Percentiles rank a stretch among this genome's conserved stretches.
phyloP scores from a whole-genome alignment of 768 basidiomycete species.

The Russula ochroleuca region DNA sequence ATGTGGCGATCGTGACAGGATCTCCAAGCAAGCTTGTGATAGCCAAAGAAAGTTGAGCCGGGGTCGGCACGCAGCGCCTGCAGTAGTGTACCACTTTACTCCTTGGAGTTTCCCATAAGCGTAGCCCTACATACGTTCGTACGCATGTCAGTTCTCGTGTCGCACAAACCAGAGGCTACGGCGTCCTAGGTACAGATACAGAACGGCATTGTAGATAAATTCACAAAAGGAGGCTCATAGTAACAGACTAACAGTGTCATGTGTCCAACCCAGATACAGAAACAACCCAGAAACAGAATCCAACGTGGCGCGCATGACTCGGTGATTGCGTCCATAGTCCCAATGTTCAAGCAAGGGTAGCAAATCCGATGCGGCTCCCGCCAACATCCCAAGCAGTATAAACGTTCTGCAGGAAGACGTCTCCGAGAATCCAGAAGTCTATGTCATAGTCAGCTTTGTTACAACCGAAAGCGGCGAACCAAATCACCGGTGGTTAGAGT shows the following conservation, averaged over 20 bases:
- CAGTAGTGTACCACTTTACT: not conserved
- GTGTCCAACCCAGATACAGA: not conserved
- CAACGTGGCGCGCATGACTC: too few species aligned
- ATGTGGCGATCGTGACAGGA: not conserved
- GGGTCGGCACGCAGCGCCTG: not conserved
- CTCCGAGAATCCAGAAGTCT: slow-evolving; percentile 12
- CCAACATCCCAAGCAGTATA: slow-evolving; percentile 16
- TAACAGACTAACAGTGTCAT: too few species aligned
- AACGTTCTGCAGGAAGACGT: slow-evolving; percentile 17
- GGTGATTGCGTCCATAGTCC: not conserved
- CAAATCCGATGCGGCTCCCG: slow-evolving; percentile 13
- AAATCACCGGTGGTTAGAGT: not conserved
- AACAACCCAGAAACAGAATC: not conserved
- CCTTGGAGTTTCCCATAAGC: not conserved
- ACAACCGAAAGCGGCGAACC: too few species aligned
- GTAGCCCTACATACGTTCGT: not conserved
- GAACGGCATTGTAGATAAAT: too few species aligned
- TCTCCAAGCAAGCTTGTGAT: too few species aligned
- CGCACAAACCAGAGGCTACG: too few species aligned
- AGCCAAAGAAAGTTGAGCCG: not conserved
- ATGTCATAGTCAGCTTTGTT: not conserved
- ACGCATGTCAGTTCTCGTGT: not conserved
- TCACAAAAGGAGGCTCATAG: too few species aligned
- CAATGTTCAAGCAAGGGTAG: slow-evolving; percentile 7
- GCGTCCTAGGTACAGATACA: too few species aligned